Percentiles rank a stretch among this genome's conserved stretches.
Evolutionary conservation across 2,329 filamentous ascomycete species (phyloP).

Genomic region (Nemania bipapillata): DNA sequence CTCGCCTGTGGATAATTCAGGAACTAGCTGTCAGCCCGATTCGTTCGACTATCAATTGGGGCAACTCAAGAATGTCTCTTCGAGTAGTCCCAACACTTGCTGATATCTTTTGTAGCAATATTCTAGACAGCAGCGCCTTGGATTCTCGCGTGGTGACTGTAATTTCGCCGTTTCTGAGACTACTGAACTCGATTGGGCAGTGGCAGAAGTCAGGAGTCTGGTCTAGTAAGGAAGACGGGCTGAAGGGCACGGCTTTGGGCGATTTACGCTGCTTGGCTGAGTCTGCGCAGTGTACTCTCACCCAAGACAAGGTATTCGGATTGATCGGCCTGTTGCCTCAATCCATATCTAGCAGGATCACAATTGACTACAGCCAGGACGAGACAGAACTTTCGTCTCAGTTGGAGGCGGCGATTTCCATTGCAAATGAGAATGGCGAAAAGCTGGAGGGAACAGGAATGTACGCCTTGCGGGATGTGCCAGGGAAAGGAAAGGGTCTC

Average conservation of each 20-base stretch:
- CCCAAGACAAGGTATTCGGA: not conserved
- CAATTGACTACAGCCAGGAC: not conserved
- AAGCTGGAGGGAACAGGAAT: constrained; percentile 8
- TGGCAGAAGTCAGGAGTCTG: not conserved
- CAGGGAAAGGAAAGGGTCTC: constrained; percentile 22
- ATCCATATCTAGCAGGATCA: not conserved
- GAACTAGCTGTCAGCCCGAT: not conserved
- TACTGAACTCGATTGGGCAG: not conserved
- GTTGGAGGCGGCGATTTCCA: not conserved
- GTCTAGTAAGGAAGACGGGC: not conserved
- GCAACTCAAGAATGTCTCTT: not conserved
- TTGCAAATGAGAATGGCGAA: constrained; percentile 3
- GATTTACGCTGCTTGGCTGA: not conserved
- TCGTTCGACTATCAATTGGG: not conserved
- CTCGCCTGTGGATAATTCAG: not conserved
- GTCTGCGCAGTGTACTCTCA: not conserved
- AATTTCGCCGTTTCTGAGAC: not conserved
- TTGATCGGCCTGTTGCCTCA: not conserved
- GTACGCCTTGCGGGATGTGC: constrained; percentile 12
- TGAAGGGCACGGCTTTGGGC: not conserved
- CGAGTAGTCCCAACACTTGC: not conserved
- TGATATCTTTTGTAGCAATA: not conserved
- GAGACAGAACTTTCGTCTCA: constrained; percentile 12
- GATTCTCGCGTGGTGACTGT: not conserved
- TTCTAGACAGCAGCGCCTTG: not conserved